Base-by-base conservation (phyloP, 140 eudicot genomes). In the Stevia rebaudiana region DNA sequence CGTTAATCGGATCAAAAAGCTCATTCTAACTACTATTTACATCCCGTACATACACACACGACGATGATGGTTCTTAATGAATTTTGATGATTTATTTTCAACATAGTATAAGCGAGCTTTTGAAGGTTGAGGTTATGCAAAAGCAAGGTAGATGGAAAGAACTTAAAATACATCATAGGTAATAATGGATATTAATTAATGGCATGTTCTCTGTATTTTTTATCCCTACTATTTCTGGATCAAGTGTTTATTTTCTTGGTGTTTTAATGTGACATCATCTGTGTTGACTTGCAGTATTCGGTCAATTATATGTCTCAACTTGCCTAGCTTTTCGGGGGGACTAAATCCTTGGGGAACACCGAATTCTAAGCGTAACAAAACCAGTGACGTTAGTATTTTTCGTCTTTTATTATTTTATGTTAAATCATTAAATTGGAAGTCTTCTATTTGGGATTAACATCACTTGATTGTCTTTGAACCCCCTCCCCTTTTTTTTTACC, bases 341-440 rank as follows among this genome's bases (percentile, higher is more conserved):
- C 80, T 90, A 47, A 84, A 91, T 80, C 98, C 98, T 31, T 91
- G 98, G 98, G 98, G 98, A 55, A 87, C 82, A 13, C 98, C 98
- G 31, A 82, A 74, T 40, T 52, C 11, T n/a, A 28, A 28, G 4
- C 33, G 4, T 28, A 63, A 60, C 16, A 90, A 80, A 61, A 16
- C 52, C 13, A 83, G 84, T 41, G 83, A 86, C 64, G 97, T 86
- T 22, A 71, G 95, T 77, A 49, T 37, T 17, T 37, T 15, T 41
- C 42, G 13, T 16, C 51, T 3, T 19, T 61, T 44, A 28, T 4
- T 28, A 28, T 28, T 28, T 4, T 28, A 28, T 28, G 4, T 2
- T 28, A 28, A 1, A 1, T 28, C 33, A 2, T 1, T 28, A 28
- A 1, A 1, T 28, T 28, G 33, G 33, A 28, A 28, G 33, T 28